Percentiles rank a stretch among this genome's conserved stretches.
phyloP scores from a whole-genome alignment of 2,329 filamentous ascomycete species.

The Helicocarpus griseus region DNA sequence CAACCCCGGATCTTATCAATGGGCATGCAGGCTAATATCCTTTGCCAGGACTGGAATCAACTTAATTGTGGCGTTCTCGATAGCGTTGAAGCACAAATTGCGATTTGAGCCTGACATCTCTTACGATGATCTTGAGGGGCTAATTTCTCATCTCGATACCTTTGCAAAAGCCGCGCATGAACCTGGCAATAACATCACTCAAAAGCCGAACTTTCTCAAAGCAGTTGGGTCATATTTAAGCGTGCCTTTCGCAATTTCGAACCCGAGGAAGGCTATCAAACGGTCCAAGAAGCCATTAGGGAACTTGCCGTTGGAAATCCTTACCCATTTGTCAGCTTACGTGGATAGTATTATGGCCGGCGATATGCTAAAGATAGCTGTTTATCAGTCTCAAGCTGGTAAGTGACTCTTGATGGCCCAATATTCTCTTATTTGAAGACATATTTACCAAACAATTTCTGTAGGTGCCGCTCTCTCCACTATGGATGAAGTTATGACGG shows the following conservation, averaged over 20 bases:
- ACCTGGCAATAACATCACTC: slow-evolving; percentile 23
- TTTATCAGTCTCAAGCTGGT: slow-evolving; percentile 18
- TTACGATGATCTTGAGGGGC: slow-evolving; percentile 62
- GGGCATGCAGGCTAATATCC: too few relatives aligned
- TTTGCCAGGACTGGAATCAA: slow-evolving; percentile 55
- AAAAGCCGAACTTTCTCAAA: slow-evolving; percentile 49
- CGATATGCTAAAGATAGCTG: slow-evolving; percentile 18
- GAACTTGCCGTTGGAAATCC: slow-evolving; percentile 73
- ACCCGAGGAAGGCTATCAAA: slow-evolving; percentile 71
- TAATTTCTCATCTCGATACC: slow-evolving; percentile 64
- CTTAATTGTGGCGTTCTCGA: slow-evolving; percentile 65
- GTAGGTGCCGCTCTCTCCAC: slow-evolving; percentile 49
- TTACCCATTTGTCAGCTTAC: slow-evolving; percentile 61
- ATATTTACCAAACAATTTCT: slow-evolving; percentile 3
- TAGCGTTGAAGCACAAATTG: slow-evolving; percentile 69
- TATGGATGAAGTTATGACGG: slow-evolving; percentile 63
- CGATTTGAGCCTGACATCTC: slow-evolving; percentile 74
- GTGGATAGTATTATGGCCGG: slow-evolving; percentile 50
- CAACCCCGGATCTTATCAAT: not conserved
- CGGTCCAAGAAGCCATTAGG: slow-evolving; percentile 61
- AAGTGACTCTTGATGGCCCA: slow-evolving; percentile 6
- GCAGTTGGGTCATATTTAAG: slow-evolving; percentile 62
- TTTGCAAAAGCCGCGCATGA: slow-evolving; percentile 56
- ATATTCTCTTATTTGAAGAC: not conserved
- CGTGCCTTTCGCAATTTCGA: slow-evolving; percentile 64